phyloP scores from a whole-genome alignment of 1,284 basidiomycete species.

The Leccinum griseonigrum region DNA sequence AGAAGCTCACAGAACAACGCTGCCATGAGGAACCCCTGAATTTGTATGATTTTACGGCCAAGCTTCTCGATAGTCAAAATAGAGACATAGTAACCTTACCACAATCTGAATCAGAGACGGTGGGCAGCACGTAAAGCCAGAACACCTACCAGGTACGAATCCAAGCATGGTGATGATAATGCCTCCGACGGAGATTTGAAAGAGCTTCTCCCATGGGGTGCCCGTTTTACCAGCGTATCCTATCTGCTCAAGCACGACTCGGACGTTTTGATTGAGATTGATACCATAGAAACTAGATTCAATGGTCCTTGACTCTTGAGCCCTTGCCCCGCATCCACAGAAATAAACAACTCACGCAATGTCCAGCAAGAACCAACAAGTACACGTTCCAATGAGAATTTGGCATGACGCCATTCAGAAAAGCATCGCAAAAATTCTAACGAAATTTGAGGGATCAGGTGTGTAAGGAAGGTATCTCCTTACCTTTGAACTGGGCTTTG shows the following conservation, averaged over 20 bases:
- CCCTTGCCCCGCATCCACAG: neutral
- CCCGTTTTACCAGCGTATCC: conserved; percentile 59
- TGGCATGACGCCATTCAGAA: conserved; percentile 55
- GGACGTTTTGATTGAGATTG: conserved; percentile 67
- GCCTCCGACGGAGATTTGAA: conserved; percentile 64
- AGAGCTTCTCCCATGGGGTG: conserved; percentile 59
- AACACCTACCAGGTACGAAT: conserved; percentile 64
- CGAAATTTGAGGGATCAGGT: neutral
- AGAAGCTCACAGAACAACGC: conserved; percentile 60
- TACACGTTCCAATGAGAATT: conserved; percentile 49
- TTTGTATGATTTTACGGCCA: conserved; percentile 73
- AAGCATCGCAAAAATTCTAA: conserved; percentile 52
- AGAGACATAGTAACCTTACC: conserved; percentile 63
- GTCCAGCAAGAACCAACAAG: conserved; percentile 58
- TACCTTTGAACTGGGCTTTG: conserved; percentile 41
- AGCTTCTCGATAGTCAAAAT: conserved; percentile 70
- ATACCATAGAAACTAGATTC: conserved; percentile 65
- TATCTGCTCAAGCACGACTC: conserved; percentile 64
- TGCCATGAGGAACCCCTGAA: conserved; percentile 75
- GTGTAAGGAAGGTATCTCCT: neutral
- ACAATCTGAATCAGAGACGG: conserved; percentile 9
- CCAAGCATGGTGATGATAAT: conserved; percentile 71
- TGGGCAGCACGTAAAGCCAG: conserved; percentile 2
- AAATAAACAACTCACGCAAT: conserved; percentile 39
- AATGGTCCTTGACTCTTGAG: neutral